Evolutionary conservation across 345 rosid species (phyloP).

Genomic region (Eucalyptus tenuipes): DNA sequence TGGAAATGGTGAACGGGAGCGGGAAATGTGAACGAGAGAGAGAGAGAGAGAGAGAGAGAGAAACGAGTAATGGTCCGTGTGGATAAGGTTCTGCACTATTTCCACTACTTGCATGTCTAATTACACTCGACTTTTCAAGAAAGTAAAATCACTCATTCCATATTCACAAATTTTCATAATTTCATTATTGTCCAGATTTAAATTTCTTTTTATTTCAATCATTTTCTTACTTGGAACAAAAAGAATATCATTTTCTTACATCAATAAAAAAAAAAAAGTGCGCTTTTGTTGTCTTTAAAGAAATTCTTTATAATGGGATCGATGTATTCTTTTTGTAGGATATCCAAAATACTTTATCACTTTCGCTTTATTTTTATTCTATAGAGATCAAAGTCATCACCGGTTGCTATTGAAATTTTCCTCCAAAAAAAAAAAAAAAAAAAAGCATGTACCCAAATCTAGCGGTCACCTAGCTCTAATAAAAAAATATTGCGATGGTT

Average conservation of each 20-base stretch:
- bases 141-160: neutral
- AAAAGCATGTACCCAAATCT: too few relatives aligned
- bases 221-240: too few relatives aligned
- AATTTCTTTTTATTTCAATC: neutral
- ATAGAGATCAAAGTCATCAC: accelerated
- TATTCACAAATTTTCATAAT: neutral
- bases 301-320: too few relatives aligned
- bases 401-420: too few relatives aligned
- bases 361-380: too few relatives aligned
- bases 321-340: too few relatives aligned
- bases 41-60: too few relatives aligned
- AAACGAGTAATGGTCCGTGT: neutral
- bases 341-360: too few relatives aligned
- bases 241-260: too few relatives aligned
- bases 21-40: neutral
- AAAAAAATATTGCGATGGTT: too few relatives aligned
- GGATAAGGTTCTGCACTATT: neutral
- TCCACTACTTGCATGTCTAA: neutral
- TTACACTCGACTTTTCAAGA: neutral
- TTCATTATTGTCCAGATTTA: neutral
- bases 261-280: neutral
- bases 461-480: too few relatives aligned
- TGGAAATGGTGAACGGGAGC: neutral
- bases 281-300: neutral
- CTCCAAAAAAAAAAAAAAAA: too few relatives aligned